Percentiles rank a stretch among this genome's conserved stretches.
These are phyloP conservation scores for Recurvomyces mirabilis DNA, from an alignment of 495 filamentous ascomycete genomes.

Conservation along the genomic window DNA sequence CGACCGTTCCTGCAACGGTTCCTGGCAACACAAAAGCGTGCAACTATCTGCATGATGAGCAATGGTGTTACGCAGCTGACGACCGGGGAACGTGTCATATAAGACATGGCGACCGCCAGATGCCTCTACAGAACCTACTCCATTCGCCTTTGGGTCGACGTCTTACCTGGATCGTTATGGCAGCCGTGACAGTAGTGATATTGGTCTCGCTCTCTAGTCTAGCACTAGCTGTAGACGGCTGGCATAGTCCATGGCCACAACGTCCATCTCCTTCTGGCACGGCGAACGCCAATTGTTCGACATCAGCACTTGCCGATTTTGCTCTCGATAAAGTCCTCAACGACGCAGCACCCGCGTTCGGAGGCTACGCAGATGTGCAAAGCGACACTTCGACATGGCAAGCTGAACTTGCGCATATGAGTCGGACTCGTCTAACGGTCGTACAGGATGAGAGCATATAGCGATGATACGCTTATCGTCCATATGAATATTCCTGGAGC, in stretches of 20 bases:
- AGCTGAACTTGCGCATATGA: neutral
- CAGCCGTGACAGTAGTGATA: constrained; percentile 1
- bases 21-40: too few relatives aligned
- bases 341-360: constrained; percentile 36
- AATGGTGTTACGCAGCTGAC: too few relatives aligned
- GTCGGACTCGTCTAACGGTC: neutral
- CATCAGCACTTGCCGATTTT: constrained; percentile 25
- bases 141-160: too few relatives aligned
- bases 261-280: neutral
- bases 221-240: neutral
- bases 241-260: neutral
- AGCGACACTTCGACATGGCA: constrained; percentile 32
- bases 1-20: too few relatives aligned
- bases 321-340: constrained; percentile 35
- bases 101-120: too few relatives aligned
- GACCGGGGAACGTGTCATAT: too few relatives aligned
- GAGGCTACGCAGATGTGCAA: constrained; percentile 24
- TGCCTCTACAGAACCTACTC: too few relatives aligned
- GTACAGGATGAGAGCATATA: constrained; percentile 32
- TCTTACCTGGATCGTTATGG: constrained; percentile 1
- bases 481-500: constrained; percentile 44
- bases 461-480: constrained; percentile 35
- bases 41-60: too few relatives aligned
- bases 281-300: neutral
- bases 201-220: neutral